Evolutionary conservation across 371 early-diverging fungal genomes (phyloP).

Genomic region (Phascolomyces articulosus): DNA sequence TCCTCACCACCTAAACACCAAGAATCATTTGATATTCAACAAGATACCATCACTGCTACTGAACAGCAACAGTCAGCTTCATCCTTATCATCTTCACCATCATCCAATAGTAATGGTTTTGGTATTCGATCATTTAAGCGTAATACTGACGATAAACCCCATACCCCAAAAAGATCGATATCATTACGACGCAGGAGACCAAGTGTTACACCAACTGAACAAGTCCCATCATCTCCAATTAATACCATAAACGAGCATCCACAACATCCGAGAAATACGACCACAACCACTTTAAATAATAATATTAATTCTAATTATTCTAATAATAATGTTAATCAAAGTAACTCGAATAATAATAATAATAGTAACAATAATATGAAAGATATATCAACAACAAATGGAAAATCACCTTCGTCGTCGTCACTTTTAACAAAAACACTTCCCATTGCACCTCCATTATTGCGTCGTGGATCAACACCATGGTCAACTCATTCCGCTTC

Average conservation of each 20-base stretch:
- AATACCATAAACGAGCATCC: not conserved
- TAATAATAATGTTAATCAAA: not conserved
- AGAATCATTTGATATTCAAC: not conserved
- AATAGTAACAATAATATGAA: too few species aligned
- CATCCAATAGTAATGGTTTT: not conserved
- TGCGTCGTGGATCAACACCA: constrained; percentile 1
- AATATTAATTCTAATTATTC: too few species aligned
- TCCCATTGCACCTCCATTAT: not conserved
- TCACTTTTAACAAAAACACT: not conserved
- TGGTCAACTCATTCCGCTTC: not conserved
- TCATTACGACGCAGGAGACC: constrained; percentile 2
- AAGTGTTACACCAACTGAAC: constrained; percentile 3
- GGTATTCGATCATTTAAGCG: not conserved
- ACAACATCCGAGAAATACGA: not conserved
- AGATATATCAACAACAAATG: too few species aligned
- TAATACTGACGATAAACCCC: not conserved
- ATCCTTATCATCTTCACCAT: not conserved
- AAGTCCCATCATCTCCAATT: not conserved
- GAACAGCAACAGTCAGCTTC: not conserved
- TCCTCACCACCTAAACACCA: not conserved
- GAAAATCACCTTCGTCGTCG: not conserved
- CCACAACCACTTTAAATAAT: too few species aligned
- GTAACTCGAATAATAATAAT: not conserved
- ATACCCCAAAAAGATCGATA: not conserved
- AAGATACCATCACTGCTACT: not conserved